A percentile compares a stretch with the other conserved stretches of the same genome.
Evolutionary conservation across 768 basidiomycete genomes (phyloP).

Genomic region (Peribolospora kevripleyi): DNA sequence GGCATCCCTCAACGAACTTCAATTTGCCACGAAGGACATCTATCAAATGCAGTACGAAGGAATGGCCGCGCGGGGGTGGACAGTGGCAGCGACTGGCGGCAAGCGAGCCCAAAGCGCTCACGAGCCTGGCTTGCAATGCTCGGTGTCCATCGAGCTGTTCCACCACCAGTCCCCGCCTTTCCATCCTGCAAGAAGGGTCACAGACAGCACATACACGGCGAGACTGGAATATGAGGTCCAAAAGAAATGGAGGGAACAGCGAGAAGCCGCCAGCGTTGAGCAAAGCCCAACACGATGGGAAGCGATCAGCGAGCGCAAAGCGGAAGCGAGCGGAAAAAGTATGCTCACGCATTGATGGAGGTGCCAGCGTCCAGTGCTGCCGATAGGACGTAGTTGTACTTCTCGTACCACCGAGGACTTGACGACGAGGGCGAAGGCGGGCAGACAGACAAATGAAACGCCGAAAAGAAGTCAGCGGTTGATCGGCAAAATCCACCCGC

Average conservation of each 20-base stretch:
- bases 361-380: slow-evolving; percentile 14
- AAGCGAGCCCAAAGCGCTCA: too few species aligned
- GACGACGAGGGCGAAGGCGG: not conserved
- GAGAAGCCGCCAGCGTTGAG: not conserved
- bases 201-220: too few species aligned
- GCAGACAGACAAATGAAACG: not conserved
- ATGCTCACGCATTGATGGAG: slow-evolving; percentile 4
- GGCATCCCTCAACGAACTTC: not conserved
- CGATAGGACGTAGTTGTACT: slow-evolving; percentile 10
- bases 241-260: slow-evolving; percentile 4
- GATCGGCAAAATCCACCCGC: too few species aligned
- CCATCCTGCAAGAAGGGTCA: too few species aligned
- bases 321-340: too few species aligned
- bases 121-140: slow-evolving; percentile 5
- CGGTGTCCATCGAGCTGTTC: slow-evolving; percentile 5
- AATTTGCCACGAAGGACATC: not conserved
- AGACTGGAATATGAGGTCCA: not conserved
- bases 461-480: too few species aligned
- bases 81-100: too few species aligned
- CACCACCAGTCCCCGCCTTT: slow-evolving; percentile 1
- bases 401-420: not conserved
- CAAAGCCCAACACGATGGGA: not conserved
- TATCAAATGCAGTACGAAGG: not conserved
- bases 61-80: too few species aligned
- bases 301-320: slow-evolving; percentile 4